Evolutionary conservation across 306 rosid species (phyloP).

Genomic region (Neltuma alba): DNA sequence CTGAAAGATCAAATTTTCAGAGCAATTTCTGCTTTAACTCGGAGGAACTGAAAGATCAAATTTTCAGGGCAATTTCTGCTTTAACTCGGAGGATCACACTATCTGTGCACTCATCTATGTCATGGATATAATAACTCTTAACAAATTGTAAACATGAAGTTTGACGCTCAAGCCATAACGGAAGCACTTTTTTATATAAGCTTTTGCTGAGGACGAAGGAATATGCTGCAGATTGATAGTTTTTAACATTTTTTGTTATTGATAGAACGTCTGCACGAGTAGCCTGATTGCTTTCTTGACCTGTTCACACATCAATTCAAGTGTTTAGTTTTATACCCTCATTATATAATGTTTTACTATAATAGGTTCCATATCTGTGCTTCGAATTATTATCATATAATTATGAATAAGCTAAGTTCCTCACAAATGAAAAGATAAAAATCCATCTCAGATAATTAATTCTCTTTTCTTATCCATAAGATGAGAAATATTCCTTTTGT

Average conservation of each 20-base stretch:
- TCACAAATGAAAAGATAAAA: neutral
- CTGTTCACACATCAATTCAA: slow-evolving; percentile 1
- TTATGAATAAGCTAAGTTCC: neutral
- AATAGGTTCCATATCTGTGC: neutral
- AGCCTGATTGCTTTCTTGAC: neutral
- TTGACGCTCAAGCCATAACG: neutral
- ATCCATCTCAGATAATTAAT: slow-evolving; percentile 4
- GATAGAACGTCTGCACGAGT: neutral
- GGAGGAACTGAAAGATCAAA: no score
- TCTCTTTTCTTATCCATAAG: neutral
- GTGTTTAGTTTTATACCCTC: slow-evolving; percentile 8
- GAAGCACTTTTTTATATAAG: neutral
- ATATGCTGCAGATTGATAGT: neutral
- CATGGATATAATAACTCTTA: neutral
- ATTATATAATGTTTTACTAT: neutral
- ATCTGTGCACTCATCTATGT: neutral
- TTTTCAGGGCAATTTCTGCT: no score
- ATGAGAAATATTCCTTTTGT: neutral
- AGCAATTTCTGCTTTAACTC: no score
- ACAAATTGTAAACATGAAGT: neutral
- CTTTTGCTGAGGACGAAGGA: neutral
- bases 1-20: neutral
- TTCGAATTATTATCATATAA: slow-evolving; percentile 25
- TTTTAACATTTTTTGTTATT: neutral
- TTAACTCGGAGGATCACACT: neutral